phyloP scores from a whole-genome alignment of 352 stramenopile species.

The Globisporangium abappressorium region DNA sequence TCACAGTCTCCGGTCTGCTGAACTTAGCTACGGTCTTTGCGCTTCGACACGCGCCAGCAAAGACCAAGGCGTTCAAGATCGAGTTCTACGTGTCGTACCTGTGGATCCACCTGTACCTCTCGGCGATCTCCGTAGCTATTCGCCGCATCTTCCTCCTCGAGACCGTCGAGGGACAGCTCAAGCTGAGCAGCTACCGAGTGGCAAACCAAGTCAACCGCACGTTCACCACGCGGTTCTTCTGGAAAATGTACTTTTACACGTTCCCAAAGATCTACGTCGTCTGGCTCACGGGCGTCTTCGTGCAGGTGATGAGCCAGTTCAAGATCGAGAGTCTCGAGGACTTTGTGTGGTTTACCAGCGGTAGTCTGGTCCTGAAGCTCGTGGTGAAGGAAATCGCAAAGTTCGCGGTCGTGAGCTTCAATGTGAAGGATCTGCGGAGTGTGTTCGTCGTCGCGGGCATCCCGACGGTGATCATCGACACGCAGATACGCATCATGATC shows the following conservation, averaged over 20 bases:
- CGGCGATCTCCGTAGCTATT: background rate
- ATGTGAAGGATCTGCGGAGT: constrained; percentile 5
- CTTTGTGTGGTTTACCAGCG: background rate
- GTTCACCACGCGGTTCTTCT: constrained; percentile 1
- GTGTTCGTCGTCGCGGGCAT: constrained; percentile 16
- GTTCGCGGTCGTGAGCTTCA: constrained; percentile 5
- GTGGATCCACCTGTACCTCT: background rate
- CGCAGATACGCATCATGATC: constrained; percentile 18
- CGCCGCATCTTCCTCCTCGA: background rate
- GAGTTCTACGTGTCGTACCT: background rate
- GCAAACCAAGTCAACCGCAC: background rate
- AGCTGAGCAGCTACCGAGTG: background rate
- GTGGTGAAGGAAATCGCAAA: constrained; percentile 9
- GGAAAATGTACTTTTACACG: too few species aligned
- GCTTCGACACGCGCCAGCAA: background rate
- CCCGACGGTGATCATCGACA: constrained; percentile 23
- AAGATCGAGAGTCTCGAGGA: too few species aligned
- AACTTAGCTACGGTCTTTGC: background rate
- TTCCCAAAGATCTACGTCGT: background rate
- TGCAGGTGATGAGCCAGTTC: too few species aligned
- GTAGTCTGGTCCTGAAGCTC: constrained; percentile 7
- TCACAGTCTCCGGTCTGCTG: background rate
- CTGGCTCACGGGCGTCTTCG: too few species aligned
- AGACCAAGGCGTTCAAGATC: background rate
- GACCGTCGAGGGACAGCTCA: background rate